Percentiles rank a stretch among this genome's conserved stretches.
These are phyloP conservation scores for Exserohilum rostratum DNA, from an alignment of 2,329 filamentous ascomycete species.

Conservation along the genomic window DNA sequence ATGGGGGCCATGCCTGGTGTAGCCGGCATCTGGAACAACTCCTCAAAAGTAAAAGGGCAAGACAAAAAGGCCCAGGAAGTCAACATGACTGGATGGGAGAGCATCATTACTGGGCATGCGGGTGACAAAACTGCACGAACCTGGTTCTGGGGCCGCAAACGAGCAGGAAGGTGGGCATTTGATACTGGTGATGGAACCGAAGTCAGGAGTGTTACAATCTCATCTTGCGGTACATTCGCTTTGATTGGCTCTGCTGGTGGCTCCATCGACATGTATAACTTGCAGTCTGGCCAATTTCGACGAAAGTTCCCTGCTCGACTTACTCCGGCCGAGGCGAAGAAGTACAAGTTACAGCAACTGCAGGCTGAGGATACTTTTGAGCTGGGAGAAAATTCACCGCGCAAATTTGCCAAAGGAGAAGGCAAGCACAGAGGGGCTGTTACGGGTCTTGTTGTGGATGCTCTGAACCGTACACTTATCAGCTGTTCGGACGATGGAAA, in stretches of 20 bases:
- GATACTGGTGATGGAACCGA: constrained; percentile 82
- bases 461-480: constrained; percentile 83
- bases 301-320: constrained; percentile 84
- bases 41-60: constrained; percentile 63
- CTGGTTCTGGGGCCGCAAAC: constrained; percentile 97
- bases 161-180: constrained; percentile 91
- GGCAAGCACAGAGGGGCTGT: constrained; percentile 82
- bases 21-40: constrained; percentile 83
- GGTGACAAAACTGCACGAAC: constrained; percentile 85
- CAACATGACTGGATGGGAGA: constrained; percentile 92
- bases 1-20: constrained; percentile 83
- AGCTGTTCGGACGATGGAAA: constrained; percentile 90
- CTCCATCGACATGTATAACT: constrained; percentile 91
- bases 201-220: constrained; percentile 84
- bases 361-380: constrained; percentile 57
- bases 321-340: constrained; percentile 78
- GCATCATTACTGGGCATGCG: constrained; percentile 89
- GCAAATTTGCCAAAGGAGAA: constrained; percentile 56
- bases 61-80: constrained; percentile 74
- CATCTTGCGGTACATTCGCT: constrained; percentile 91
- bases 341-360: constrained; percentile 70
- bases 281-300: constrained; percentile 89
- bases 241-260: constrained; percentile 84
- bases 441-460: constrained; percentile 86
- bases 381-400: constrained; percentile 25